Conservation (phyloP, 176 grass and related monocot genomes). For the Pharus latifolius region DNA sequence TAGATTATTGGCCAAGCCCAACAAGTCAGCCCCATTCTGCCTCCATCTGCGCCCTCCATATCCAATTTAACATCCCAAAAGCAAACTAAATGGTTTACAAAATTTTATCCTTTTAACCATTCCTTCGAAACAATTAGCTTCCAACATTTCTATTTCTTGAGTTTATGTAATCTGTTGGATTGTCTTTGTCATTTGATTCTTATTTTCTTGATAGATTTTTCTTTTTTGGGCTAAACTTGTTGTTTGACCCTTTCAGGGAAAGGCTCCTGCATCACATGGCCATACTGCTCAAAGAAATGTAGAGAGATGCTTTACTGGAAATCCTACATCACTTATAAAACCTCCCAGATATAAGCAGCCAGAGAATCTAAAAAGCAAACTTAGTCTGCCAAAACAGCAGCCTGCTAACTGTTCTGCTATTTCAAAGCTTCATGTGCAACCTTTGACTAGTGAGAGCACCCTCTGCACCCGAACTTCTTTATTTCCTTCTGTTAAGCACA, state of each 20-base stretch:
- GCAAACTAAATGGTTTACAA: no score
- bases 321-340: constrained; percentile 22
- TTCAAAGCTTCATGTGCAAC: constrained; percentile 6
- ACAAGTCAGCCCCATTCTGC: no score
- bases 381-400: constrained; percentile 18
- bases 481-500: neutral
- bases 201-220: neutral
- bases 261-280: constrained; percentile 19
- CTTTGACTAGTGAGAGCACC: neutral
- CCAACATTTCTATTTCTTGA: neutral
- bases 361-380: constrained; percentile 8
- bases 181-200: neutral
- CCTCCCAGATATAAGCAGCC: constrained; percentile 19
- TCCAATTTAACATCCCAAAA: no score
- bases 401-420: constrained; percentile 13
- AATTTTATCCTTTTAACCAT: neutral
- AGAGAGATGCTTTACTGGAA: neutral
- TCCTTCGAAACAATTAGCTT: neutral
- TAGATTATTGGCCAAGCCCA: no score
- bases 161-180: neutral
- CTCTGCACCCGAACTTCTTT: neutral
- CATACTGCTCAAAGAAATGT: constrained; percentile 31
- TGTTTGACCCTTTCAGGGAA: constrained; percentile 44
- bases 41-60: no score
- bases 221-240: neutral